phyloP scores from a whole-genome alignment of 2,329 filamentous ascomycete species.

The Myriangium duriaei region DNA sequence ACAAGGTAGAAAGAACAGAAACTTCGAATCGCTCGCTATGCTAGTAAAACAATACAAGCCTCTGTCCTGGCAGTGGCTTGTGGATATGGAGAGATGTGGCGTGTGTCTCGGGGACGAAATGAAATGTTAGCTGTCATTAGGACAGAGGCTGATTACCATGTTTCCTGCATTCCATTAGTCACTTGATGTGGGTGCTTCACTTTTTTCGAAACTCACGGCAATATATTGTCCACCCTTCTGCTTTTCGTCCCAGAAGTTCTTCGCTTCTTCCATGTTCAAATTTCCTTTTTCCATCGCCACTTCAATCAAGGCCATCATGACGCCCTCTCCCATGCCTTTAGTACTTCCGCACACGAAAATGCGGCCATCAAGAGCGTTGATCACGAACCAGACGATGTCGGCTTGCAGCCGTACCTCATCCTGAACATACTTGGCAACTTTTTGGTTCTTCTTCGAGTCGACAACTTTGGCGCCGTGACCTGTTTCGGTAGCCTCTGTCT shows the following conservation, averaged over 20 bases:
- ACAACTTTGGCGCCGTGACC: conserved; percentile 67
- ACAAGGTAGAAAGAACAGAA: too few species aligned
- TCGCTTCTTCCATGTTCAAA: conserved; percentile 67
- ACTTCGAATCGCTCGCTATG: background rate
- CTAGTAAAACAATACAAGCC: background rate
- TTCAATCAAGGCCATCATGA: conserved; percentile 74
- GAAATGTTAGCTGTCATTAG: too few species aligned
- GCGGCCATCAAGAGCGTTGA: conserved; percentile 89
- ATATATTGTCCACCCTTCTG: conserved; percentile 91
- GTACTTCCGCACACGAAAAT: conserved; percentile 94
- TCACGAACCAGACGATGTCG: conserved; percentile 96
- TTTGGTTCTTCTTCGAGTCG: conserved; percentile 47
- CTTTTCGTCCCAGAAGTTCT: conserved; percentile 83
- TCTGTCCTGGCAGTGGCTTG: too few species aligned
- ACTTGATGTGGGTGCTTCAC: background rate
- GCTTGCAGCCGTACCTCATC: conserved; percentile 86
- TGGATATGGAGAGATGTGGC: too few species aligned
- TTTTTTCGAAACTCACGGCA: conserved; percentile 34
- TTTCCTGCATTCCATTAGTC: too few species aligned
- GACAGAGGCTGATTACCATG: conserved; percentile 4
- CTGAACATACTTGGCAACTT: conserved; percentile 84
- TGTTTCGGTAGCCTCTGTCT: conserved; percentile 27
- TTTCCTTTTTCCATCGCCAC: conserved; percentile 90
- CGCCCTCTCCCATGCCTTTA: conserved; percentile 95
- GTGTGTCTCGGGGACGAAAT: too few species aligned